Percentiles rank a stretch among this genome's conserved stretches.
Conservation (phyloP, 192 early-diverging fungal genomes). For the Jimgerdemannia flammicorona region DNA sequence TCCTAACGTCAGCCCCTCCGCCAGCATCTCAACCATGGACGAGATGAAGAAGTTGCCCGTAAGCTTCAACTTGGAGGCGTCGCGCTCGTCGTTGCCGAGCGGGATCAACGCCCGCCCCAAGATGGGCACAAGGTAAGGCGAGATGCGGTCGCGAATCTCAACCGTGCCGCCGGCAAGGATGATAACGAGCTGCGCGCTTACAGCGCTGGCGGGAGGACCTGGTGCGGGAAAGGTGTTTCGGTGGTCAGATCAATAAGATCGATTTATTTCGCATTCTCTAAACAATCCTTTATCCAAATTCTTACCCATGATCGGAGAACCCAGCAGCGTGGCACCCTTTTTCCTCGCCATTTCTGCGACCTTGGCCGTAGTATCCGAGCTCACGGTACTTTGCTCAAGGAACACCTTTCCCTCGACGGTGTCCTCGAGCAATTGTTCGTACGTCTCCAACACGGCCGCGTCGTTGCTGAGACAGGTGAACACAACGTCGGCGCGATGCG, state of each 20-base stretch:
- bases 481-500: constrained; percentile 45
- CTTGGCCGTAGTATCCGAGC: constrained; percentile 32
- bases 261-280: not conserved
- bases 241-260: not conserved
- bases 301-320: constrained; percentile 29
- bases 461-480: constrained; percentile 62
- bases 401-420: constrained; percentile 38
- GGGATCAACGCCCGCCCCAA: constrained; percentile 49
- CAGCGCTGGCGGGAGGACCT: constrained; percentile 49
- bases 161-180: constrained; percentile 42
- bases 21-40: constrained; percentile 51
- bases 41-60: constrained; percentile 66
- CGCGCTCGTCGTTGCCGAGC: constrained; percentile 37
- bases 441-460: constrained; percentile 43
- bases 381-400: constrained; percentile 59
- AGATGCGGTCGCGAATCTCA: constrained; percentile 32
- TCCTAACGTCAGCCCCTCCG: constrained; percentile 59
- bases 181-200: constrained; percentile 44
- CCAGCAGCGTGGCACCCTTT: constrained; percentile 15
- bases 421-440: constrained; percentile 32
- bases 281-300: not conserved
- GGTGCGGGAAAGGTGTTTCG: constrained; percentile 42
- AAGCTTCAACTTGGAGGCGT: constrained; percentile 55
- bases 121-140: constrained; percentile 35
- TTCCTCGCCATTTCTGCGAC: constrained; percentile 15